Base-by-base conservation (phyloP, 768 basidiomycete species). In the Epithele typhae region DNA sequence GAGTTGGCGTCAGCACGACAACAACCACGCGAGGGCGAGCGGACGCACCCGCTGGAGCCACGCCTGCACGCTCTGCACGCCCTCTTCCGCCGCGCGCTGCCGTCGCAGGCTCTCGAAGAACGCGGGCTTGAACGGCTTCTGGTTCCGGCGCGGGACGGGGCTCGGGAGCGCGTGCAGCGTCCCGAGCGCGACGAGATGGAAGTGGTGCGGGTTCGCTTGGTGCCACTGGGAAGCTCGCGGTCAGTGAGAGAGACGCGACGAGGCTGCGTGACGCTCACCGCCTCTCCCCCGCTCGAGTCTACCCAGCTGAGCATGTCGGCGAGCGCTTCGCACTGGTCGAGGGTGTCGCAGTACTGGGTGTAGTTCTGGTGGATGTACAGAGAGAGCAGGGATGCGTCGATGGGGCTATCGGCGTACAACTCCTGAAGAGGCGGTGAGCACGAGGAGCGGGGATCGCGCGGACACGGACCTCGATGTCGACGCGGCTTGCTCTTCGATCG, bases 291-390 rank as follows among this genome's bases (percentile, higher is more conserved):
- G 52, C 79, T 78, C 1, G 76, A 75, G 58, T 94, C 92, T 9
- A 81, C 69, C 76, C 79, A 84, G 53, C 90, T 92, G 48, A 93
- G 64, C 68, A 79, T 82, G 37, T 92, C 91, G 7, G 78, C 73
- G 11, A 92, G 62, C 3, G 73, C 77, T 4, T 76, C 77, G 54
- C 81, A 83, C 42, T 97, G 75, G 6, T 92, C 88, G 4, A 92
- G 64, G 30, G 84, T 79, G 34, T 75, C 69, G 59, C 89, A 93
- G 59, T 90, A 98, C 46, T 85, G 83, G 0, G 84, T 76, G 55
- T 94, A 92, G 60, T 96, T 98, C 64, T 98, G 93, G 55, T 99
- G 96, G 8, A 94, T 73, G 61, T 97, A 99, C 6, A 95, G 65
- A 3, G 85, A 84, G 52, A 93, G 87, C 1, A 97, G 70, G 1